Conservation (phyloP, 2,329 filamentous ascomycete species). For the Fusarium sp. region DNA sequence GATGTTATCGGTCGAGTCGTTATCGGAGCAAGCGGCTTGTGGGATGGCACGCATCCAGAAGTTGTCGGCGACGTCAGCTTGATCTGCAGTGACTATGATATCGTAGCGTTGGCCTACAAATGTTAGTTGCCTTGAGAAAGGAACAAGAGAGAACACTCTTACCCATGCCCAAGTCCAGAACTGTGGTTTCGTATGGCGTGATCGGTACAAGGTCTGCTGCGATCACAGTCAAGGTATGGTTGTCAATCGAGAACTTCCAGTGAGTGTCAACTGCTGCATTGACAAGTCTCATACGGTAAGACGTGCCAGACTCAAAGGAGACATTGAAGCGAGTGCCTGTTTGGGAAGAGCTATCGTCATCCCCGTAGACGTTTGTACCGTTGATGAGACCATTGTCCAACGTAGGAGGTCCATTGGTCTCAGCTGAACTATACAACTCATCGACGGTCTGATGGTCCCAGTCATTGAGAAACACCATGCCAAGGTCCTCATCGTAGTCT, state of each 20-base stretch:
- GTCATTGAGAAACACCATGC: constrained; percentile 66
- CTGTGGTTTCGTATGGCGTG: constrained; percentile 59
- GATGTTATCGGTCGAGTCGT: constrained; percentile 53
- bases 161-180: constrained; percentile 38
- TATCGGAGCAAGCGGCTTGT: constrained; percentile 53
- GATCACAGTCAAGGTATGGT: constrained; percentile 67
- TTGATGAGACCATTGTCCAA: constrained; percentile 59
- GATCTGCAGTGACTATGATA: constrained; percentile 55
- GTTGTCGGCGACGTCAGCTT: constrained; percentile 43
- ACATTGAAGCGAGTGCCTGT: constrained; percentile 49
- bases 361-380: constrained; percentile 52
- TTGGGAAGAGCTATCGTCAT: constrained; percentile 33
- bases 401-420: constrained; percentile 44
- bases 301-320: constrained; percentile 52
- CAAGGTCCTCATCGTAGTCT: constrained; percentile 71
- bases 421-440: constrained; percentile 43
- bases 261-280: constrained; percentile 56
- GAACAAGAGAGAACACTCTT: background rate
- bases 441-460: constrained; percentile 62
- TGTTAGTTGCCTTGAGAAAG: accelerated
- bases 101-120: constrained; percentile 56
- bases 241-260: constrained; percentile 62
- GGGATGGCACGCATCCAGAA: constrained; percentile 62
- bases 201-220: constrained; percentile 67
- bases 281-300: constrained; percentile 58